Evolutionary conservation across 495 filamentous ascomycete genomes (phyloP), one percentile per base, ranked within the genome.

Genomic region (Bryoglossum gracile): DNA sequence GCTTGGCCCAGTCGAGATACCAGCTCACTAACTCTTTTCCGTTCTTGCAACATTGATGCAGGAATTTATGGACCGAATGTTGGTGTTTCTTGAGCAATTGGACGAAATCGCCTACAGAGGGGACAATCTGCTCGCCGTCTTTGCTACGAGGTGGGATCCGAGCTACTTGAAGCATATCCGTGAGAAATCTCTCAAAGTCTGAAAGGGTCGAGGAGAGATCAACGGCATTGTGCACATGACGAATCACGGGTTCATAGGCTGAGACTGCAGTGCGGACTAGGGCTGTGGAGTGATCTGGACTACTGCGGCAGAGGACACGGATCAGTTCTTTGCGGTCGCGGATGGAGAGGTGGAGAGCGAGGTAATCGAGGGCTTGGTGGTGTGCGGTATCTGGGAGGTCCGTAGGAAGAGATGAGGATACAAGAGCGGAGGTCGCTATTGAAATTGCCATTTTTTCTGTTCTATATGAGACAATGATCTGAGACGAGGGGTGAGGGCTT

Each of bases 231-330:
- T 86, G 82, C 10, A 83, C 62, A 5, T 61, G 58, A 3, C 82
- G 71, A 30, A 86, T 84, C 43, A 84, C 74, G 3, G 76, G 79
- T n/a, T 84, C 82, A 48, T 82, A 82, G 4, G 74, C 75, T 0
- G 64, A 60, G 8, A 84, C 72, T 8, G 68, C 55, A 21, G 80
- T 74, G n/a, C 70, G 67, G 38, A 85, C 60, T 1, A 72, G 68
- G 4, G 71, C 64, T 2, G 81, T 84, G 3, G 81, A 67, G 3
- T 77, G 65, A 51, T 86, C 82, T 1, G 82, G 82, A 21, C 62
- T 67, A 35, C 70, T 65, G 16, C 69, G 70, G 55, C 81, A 84
- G 16, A 84, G 57, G 0, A 72, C 67, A 13, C 72, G 67, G 17
- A 71, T 67, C 13, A 86, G 72, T 48, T 77, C 69, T 24, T 84